Conservation (phyloP, 2,329 filamentous ascomycete genomes). For the Metarhizium robertsii region DNA sequence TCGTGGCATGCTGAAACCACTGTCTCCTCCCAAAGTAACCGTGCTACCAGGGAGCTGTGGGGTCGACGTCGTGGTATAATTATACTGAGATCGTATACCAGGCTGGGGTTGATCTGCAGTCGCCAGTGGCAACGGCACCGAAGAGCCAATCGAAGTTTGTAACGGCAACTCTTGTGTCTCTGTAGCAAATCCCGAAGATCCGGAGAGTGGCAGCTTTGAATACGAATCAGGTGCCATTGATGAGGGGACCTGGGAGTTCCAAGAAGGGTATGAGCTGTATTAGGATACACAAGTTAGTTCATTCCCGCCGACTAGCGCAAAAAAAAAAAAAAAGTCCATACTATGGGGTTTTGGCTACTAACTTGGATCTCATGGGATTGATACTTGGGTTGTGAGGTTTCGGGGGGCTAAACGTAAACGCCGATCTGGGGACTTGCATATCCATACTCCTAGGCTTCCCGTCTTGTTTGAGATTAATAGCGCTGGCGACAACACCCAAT, state of each 20-base stretch:
- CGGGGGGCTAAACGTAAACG: conserved; percentile 49
- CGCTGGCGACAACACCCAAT: conserved; percentile 49
- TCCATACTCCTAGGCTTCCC: conserved; percentile 40
- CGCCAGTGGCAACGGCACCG: conserved; percentile 42
- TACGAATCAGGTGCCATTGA: conserved; percentile 42
- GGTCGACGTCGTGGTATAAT: conserved; percentile 42
- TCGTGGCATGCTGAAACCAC: conserved; percentile 42
- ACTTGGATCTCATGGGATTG: conserved; percentile 48
- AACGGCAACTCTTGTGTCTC: conserved; percentile 46
- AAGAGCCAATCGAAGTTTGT: conserved; percentile 41
- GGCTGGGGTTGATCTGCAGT: conserved; percentile 37
- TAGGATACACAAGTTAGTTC: conserved; percentile 36
- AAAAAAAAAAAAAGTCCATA: neutral
- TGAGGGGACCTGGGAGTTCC: conserved; percentile 43
- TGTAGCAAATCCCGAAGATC: conserved; percentile 34
- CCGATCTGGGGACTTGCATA: conserved; percentile 45
- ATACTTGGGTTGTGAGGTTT: conserved; percentile 46
- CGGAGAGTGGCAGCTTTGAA: conserved; percentile 42
- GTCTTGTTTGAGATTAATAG: conserved; percentile 45
- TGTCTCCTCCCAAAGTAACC: conserved; percentile 29
- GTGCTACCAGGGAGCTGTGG: conserved; percentile 37
- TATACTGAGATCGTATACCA: conserved; percentile 44
- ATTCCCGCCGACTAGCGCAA: neutral
- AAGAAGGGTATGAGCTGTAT: conserved; percentile 47
- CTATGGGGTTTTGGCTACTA: conserved; percentile 21